phyloP scores from a whole-genome alignment of 106 monocot genomes.

The Platanthera guangdongensis region DNA sequence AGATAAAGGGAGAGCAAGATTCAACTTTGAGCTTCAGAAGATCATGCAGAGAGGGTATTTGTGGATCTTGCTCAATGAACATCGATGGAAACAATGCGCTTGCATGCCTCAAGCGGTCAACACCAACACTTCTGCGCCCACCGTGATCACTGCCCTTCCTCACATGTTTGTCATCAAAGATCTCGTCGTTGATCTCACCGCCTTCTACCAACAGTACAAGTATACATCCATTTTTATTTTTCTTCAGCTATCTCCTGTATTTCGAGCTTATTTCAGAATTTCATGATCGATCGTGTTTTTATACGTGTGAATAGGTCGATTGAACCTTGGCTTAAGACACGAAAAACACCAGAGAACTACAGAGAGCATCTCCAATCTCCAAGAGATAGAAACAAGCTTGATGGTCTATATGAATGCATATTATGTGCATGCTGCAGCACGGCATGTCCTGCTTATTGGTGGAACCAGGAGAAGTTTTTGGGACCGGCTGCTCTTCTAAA shows the following conservation, averaged over 20 bases:
- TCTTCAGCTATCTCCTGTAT: background rate
- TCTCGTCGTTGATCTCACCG: conserved; percentile 47
- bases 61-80: conserved; percentile 78
- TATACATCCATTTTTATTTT: background rate
- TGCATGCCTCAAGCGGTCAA: conserved; percentile 59
- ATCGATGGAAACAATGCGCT: conserved; percentile 68
- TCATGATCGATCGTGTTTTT: no score
- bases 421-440: conserved; percentile 72
- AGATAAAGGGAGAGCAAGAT: conserved; percentile 66
- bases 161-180: conserved; percentile 66
- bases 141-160: conserved; percentile 68
- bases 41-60: conserved; percentile 75
- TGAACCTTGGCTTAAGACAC: conserved; percentile 53
- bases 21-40: conserved; percentile 47
- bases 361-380: conserved; percentile 42
- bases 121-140: conserved; percentile 30
- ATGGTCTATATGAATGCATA: conserved; percentile 49
- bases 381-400: conserved; percentile 26
- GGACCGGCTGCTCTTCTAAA: conserved; percentile 56
- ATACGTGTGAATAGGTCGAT: background rate
- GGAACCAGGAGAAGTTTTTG: conserved; percentile 65
- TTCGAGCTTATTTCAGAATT: background rate
- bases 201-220: conserved; percentile 60
- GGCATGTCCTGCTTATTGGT: conserved; percentile 70
- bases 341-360: conserved; percentile 17